Evolutionary conservation across 306 rosid genomes (phyloP), one percentile per base, ranked within the genome.

Genomic region (Prunus armeniaca): DNA sequence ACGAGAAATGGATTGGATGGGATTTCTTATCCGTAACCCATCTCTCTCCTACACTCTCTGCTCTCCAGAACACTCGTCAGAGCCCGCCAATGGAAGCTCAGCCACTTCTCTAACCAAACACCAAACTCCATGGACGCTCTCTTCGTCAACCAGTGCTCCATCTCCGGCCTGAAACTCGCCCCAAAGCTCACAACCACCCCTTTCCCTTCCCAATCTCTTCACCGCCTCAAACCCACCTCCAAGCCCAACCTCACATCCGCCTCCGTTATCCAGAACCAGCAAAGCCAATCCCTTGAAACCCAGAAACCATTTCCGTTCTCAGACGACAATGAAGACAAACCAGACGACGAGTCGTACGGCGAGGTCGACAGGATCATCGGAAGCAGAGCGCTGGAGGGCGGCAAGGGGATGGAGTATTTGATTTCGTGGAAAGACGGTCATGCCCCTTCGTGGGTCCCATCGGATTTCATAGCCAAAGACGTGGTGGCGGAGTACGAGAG

Each of bases 351-450:
- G 28, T 78, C 85, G 20, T 92, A 83, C 82, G 96, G 92, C 9
- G 96, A 94, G 67, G 98, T 92, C 76, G 85, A 80, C 55, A 81
- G 79, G 34, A 94, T 94, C 79, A 94, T 94, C 74, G 96, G 93
- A 13, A 89, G 95, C 80, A 84, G 91, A 77, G 93, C 93, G 0
- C 56, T 82, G 1, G 63, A 77, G 4, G 89, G 60, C 34, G 83
- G 77, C 14, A 3, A 85, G 32, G 95, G 80, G 4, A 94, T 90
- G 93, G 93, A 91, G 72, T 94, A 91, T 70, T 65, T 94, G 30
- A 91, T 94, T 68, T 87, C 90, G 74, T 94, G 96, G 98, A 89
- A 90, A 70, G 95, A 94, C 80, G 91, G 96, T 0, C 95, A 94
- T 61, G 63, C 87, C 13, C 98, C 96, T 0, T 87, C 96, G 6